Conservation (phyloP, 2,329 filamentous ascomycete species). For the Hymenoscyphus salicellus region DNA sequence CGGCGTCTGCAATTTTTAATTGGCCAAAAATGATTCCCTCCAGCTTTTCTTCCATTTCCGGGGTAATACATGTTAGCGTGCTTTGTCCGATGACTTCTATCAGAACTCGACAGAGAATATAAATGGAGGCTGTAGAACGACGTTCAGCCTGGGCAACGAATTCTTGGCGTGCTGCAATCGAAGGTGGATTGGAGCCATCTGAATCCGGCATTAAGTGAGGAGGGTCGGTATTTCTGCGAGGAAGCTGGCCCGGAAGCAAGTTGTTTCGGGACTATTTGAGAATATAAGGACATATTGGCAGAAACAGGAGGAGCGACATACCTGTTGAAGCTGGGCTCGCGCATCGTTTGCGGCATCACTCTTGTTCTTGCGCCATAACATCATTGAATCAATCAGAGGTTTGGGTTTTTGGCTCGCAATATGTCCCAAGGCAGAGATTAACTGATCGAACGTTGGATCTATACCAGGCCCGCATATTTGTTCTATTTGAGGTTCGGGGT, state of each 20-base stretch:
- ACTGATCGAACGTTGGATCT: constrained; percentile 86
- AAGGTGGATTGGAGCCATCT: constrained; percentile 25
- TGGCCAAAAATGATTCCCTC: constrained; percentile 97
- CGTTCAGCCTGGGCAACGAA: constrained; percentile 78
- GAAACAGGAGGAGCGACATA: constrained; percentile 15
- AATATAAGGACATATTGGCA: constrained; percentile 7
- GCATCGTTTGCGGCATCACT: constrained; percentile 80
- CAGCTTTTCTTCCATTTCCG: constrained; percentile 89
- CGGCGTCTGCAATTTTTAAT: constrained; percentile 81
- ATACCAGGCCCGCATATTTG: constrained; percentile 85
- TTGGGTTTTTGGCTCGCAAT: constrained; percentile 94
- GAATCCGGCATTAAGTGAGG: constrained; percentile 26
- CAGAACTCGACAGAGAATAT: constrained; percentile 88
- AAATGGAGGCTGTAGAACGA: constrained; percentile 90
- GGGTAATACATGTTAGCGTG: constrained; percentile 74
- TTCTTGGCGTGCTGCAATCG: constrained; percentile 56
- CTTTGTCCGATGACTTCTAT: constrained; percentile 94
- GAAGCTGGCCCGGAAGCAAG: constrained; percentile 39
- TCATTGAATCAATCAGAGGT: constrained; percentile 91
- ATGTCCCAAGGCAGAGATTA: constrained; percentile 88
- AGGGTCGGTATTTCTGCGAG: constrained; percentile 74
- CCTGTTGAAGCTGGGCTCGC: constrained; percentile 55
- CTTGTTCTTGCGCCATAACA: constrained; percentile 96
- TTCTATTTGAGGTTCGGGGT: constrained; percentile 81
- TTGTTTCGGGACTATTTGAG: constrained; percentile 25